Evolutionary conservation across 805 yeast genomes (phyloP), one percentile per base, ranked within the genome.

Genomic region (Hagleromyces aurorensis): DNA sequence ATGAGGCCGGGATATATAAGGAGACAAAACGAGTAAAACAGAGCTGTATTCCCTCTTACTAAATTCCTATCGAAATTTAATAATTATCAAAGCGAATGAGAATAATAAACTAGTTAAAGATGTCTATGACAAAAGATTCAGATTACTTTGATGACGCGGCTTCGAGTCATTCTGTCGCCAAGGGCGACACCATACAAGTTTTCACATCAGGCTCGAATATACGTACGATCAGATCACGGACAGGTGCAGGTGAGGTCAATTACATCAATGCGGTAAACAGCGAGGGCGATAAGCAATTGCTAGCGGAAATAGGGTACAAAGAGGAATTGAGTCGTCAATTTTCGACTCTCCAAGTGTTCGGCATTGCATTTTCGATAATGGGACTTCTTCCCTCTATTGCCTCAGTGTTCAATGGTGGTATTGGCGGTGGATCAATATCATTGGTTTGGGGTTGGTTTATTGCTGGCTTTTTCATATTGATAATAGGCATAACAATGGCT

Each of bases 341-440:
- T 48, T 66, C 77, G 6, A 72, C 77, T 2, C 36, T 72, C 22
- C 79, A 77, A 48, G 75, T 76, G 27, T 77, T 79, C 43, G 84
- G 84, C 34, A 72, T 78, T 33, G 81, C 85, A 1, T 78, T 74
- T 50, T 66, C 75, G 19, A 74, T 78, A 43, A 76, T 78, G 83
- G 77, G 82, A 10, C 55, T 78, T 23, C 57, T 78, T 19, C 57
- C 57, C 6, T 68, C 77, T n/a, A 39, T 41, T 19, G 70, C 82
- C 0, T 69, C 80, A 2, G 65, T 68, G 12, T 41, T 76, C 13
- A 61, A 59, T 13, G 55, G 59, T 20, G 75, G 75, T 6, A 54
- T 75, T 13, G 54, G 65, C 10, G 68, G 74, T 0, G 83, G 83
- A 4, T 71, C 77, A 0, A 70, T 67, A 7, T 73, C 78, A 4